Conservation (phyloP, 805 yeast genomes). For the Wickerhamiella azyma region DNA sequence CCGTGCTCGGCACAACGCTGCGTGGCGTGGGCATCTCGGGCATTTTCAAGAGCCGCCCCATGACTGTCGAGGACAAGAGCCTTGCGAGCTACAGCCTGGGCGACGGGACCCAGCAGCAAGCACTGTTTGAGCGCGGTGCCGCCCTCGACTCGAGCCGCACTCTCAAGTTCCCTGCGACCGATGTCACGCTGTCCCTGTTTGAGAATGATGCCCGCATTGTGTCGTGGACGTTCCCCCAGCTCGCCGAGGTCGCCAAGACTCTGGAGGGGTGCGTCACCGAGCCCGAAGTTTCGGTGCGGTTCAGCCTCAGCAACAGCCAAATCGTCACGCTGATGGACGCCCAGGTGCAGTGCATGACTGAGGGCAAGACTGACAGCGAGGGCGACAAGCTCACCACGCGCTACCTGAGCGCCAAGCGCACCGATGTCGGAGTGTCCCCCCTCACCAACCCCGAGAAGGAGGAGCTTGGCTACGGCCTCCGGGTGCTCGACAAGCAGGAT, state of each 20-base stretch:
- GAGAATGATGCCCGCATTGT: slow-evolving; percentile 29
- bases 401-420: slow-evolving; percentile 20
- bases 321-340: slow-evolving; percentile 13
- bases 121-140: slow-evolving; percentile 16
- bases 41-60: slow-evolving; percentile 48
- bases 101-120: slow-evolving; percentile 25
- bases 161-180: slow-evolving; percentile 14
- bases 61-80: slow-evolving; percentile 45
- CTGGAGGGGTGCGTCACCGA: slow-evolving; percentile 18
- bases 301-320: slow-evolving; percentile 13
- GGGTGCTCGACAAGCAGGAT: slow-evolving; percentile 41
- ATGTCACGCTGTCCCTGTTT: slow-evolving; percentile 27
- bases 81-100: slow-evolving; percentile 41
- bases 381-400: slow-evolving; percentile 11
- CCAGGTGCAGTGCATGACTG: slow-evolving; percentile 15
- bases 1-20: slow-evolving; percentile 78
- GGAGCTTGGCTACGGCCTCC: slow-evolving; percentile 36
- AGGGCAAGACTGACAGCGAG: slow-evolving; percentile 3
- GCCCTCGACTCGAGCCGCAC: slow-evolving; percentile 26
- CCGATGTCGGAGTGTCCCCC: slow-evolving; percentile 34
- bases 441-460: slow-evolving; percentile 36
- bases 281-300: slow-evolving; percentile 12
- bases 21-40: slow-evolving; percentile 66
- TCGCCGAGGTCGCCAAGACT: slow-evolving; percentile 16
- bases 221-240: slow-evolving; percentile 21